Evolutionary conservation across 176 grass and related monocot genomes (phyloP).

Genomic region (Lolium multiflorum): DNA sequence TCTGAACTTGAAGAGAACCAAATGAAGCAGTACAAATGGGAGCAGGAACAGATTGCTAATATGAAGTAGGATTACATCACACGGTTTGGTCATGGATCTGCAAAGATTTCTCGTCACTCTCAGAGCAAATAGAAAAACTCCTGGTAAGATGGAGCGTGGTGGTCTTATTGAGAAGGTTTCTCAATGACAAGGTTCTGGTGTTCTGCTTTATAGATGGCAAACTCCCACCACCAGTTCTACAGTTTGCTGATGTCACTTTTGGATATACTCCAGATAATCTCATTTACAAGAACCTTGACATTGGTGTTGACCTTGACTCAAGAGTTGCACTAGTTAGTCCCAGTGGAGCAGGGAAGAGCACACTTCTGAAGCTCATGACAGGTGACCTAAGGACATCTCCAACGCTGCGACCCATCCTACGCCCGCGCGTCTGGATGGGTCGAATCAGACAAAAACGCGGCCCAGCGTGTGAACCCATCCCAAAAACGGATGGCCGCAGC

Average conservation of each 20-base stretch:
- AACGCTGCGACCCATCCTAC: too few species aligned
- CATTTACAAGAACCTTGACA: slow-evolving; percentile 86
- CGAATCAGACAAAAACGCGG: too few species aligned
- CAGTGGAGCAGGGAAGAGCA: slow-evolving; percentile 93
- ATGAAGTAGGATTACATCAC: slow-evolving; percentile 97
- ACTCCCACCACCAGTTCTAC: slow-evolving; percentile 83
- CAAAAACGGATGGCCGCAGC: too few species aligned
- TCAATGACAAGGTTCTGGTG: slow-evolving; percentile 67
- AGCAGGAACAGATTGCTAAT: slow-evolving; percentile 90
- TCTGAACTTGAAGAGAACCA: slow-evolving; percentile 93
- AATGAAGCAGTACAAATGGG: slow-evolving; percentile 98
- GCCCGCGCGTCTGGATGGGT: too few species aligned
- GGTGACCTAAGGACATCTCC: slow-evolving; percentile 50
- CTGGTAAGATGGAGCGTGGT: slow-evolving; percentile 95
- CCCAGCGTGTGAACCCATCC: too few species aligned
- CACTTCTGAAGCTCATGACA: slow-evolving; percentile 92
- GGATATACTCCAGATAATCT: slow-evolving; percentile 87
- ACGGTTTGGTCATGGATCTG: slow-evolving; percentile 94
- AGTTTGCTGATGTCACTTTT: slow-evolving; percentile 86
- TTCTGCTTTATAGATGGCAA: slow-evolving; percentile 92
- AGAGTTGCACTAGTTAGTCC: slow-evolving; percentile 84
- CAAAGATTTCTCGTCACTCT: slow-evolving; percentile 92
- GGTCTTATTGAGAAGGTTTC: slow-evolving; percentile 75
- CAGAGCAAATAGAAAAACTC: slow-evolving; percentile 94
- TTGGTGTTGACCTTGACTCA: slow-evolving; percentile 92